Evolutionary conservation across 805 yeast species (phyloP).

Genomic region (Metschnikowia orientalis): DNA sequence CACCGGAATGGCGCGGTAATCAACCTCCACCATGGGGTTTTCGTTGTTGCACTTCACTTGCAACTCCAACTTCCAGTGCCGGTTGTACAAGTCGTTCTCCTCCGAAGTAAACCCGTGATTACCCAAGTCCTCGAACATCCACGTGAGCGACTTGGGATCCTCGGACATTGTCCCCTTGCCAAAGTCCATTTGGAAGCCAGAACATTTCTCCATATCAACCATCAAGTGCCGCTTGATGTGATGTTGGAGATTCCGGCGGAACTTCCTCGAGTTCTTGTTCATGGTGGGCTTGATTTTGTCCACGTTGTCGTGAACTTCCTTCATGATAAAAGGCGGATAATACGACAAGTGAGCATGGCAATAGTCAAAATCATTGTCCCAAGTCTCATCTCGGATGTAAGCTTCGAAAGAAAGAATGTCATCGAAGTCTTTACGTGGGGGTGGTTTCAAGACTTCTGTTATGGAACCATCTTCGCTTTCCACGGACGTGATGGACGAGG

Average conservation of each 20-base stretch:
- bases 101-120: slow-evolving; percentile 52
- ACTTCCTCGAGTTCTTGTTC: slow-evolving; percentile 68
- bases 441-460: slow-evolving; percentile 31
- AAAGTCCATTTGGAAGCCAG: slow-evolving; percentile 55
- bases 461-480: slow-evolving; percentile 31
- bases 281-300: slow-evolving; percentile 69
- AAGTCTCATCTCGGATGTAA: slow-evolving; percentile 64
- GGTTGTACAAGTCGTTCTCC: slow-evolving; percentile 40
- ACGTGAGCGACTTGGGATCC: slow-evolving; percentile 48
- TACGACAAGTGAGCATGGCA: slow-evolving; percentile 63
- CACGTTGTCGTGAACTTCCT: slow-evolving; percentile 62
- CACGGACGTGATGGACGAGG: slow-evolving; percentile 35
- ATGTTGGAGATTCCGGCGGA: slow-evolving; percentile 69
- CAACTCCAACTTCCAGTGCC: slow-evolving; percentile 63
- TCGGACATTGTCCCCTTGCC: slow-evolving; percentile 46
- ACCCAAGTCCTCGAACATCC: slow-evolving; percentile 60
- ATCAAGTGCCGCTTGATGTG: slow-evolving; percentile 69
- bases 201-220: slow-evolving; percentile 57
- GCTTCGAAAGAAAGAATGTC: slow-evolving; percentile 58
- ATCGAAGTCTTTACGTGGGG: slow-evolving; percentile 51
- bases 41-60: slow-evolving; percentile 63
- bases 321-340: slow-evolving; percentile 69
- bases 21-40: slow-evolving; percentile 63
- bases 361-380: slow-evolving; percentile 71
- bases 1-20: slow-evolving; percentile 53